These are phyloP conservation scores for Diplotaxis tenuifolia DNA, from an alignment of 345 rosid species.

Conservation along the genomic window DNA sequence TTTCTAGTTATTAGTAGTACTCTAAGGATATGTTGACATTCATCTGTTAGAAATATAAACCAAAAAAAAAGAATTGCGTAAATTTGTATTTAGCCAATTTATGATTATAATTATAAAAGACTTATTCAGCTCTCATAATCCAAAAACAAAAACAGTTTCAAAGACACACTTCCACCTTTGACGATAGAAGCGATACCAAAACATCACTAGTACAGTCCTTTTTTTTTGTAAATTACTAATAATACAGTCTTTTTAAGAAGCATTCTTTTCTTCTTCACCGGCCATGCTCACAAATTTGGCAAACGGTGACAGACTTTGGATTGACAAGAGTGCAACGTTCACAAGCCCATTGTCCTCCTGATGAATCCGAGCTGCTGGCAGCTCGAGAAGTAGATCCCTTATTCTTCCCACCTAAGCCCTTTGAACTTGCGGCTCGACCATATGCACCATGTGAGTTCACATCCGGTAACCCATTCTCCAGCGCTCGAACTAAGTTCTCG, in stretches of 20 bases:
- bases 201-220: conserved; percentile 19
- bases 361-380: conserved; percentile 47
- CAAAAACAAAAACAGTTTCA: not conserved
- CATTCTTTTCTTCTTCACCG: conserved; percentile 31
- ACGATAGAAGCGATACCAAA: conserved; percentile 15
- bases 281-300: conserved; percentile 68
- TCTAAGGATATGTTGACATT: too few relatives aligned
- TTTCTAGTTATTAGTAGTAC: too few relatives aligned
- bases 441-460: conserved; percentile 57
- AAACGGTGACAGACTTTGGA: conserved; percentile 48
- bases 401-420: conserved; percentile 51
- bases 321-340: conserved; percentile 74
- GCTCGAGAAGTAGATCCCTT: conserved; percentile 58
- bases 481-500: conserved; percentile 76
- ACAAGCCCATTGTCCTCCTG: conserved; percentile 71
- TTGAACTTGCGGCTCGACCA: conserved; percentile 51
- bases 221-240: not conserved
- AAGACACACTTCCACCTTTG: not conserved
- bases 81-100: not conserved
- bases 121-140: not conserved
- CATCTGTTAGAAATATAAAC: too few relatives aligned
- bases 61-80: not conserved
- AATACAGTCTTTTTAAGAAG: not conserved
- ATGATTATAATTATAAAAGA: not conserved
- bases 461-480: conserved; percentile 81